phyloP scores from a whole-genome alignment of 1,284 basidiomycete genomes.

The Meira miltonrushii region DNA sequence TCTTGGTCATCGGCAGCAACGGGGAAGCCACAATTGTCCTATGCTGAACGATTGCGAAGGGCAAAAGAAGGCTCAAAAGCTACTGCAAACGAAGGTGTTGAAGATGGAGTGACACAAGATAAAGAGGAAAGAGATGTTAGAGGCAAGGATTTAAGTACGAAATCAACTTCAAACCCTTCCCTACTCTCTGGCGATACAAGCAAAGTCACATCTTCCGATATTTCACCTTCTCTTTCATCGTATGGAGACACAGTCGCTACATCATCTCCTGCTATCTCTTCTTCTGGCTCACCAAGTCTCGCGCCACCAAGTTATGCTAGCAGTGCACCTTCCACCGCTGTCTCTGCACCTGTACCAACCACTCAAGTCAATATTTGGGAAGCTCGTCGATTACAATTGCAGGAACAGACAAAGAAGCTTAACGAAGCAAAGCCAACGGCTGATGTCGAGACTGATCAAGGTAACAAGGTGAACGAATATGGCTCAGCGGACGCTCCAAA shows the following conservation, averaged over 20 bases:
- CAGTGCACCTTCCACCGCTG: not conserved
- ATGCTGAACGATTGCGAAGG: conserved; percentile 32
- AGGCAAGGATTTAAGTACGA: no score
- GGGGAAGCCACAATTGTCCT: conserved; percentile 34
- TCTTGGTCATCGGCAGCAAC: conserved; percentile 22
- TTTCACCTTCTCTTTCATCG: no score
- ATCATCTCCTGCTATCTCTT: no score
- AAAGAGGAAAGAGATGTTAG: no score
- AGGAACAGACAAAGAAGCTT: conserved; percentile 23
- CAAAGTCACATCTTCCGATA: no score
- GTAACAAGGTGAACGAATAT: not conserved
- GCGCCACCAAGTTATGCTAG: not conserved
- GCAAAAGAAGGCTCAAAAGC: conserved; percentile 17
- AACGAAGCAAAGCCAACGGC: conserved; percentile 10
- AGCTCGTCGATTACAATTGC: conserved; percentile 26
- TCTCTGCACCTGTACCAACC: not conserved
- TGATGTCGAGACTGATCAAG: not conserved
- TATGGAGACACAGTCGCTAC: no score
- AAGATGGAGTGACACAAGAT: no score
- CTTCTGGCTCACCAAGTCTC: not conserved
- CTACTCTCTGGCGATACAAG: no score
- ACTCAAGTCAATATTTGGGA: conserved; percentile 34
- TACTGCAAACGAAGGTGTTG: not conserved
- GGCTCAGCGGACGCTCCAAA: not conserved
- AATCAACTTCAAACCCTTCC: no score